phyloP scores from a whole-genome alignment of 1,284 basidiomycete genomes.

The Earliella scabrosa region DNA sequence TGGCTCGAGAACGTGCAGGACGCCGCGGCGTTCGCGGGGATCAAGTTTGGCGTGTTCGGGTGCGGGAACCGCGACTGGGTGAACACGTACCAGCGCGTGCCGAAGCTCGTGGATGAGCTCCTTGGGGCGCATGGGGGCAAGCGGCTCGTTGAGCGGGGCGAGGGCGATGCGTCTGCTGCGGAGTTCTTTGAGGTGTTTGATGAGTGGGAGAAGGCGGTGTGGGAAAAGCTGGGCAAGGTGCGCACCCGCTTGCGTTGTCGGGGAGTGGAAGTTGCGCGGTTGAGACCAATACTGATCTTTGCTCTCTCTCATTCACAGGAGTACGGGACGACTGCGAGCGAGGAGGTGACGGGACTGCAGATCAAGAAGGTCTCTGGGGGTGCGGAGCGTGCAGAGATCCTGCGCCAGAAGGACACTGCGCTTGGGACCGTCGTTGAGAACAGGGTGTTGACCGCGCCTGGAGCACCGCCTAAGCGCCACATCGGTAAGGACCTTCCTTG shows the following conservation, averaged over 20 bases:
- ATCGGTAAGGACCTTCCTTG: too few relatives aligned
- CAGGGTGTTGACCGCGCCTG: slow-evolving; percentile 44
- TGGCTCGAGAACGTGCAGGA: slow-evolving; percentile 41
- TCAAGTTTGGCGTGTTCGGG: slow-evolving; percentile 54
- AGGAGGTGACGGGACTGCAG: slow-evolving; percentile 19
- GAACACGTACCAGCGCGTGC: slow-evolving; percentile 54
- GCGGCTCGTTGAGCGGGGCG: slow-evolving; percentile 45
- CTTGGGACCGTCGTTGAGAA: slow-evolving; percentile 48
- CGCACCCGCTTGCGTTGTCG: too few relatives aligned
- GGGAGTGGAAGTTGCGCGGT: too few relatives aligned
- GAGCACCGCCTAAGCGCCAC: slow-evolving; percentile 46
- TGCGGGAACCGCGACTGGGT: slow-evolving; percentile 60
- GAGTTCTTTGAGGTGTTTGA: slow-evolving; percentile 50
- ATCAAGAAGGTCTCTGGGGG: slow-evolving; percentile 42
- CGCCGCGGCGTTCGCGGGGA: slow-evolving; percentile 34
- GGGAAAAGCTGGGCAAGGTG: slow-evolving; percentile 36
- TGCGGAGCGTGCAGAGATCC: slow-evolving; percentile 39
- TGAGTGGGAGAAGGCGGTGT: slow-evolving; percentile 47
- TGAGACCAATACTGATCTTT: too few relatives aligned
- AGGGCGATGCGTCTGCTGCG: slow-evolving; percentile 47
- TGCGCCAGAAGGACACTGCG: slow-evolving; percentile 46
- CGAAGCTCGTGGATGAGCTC: slow-evolving; percentile 45
- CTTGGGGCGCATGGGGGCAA: slow-evolving; percentile 44
- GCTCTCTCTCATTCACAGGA: too few relatives aligned
- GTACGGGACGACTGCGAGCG: slow-evolving; percentile 30